phyloP scores from a whole-genome alignment of 1,284 basidiomycete species.

The Inonotus hispidus region DNA sequence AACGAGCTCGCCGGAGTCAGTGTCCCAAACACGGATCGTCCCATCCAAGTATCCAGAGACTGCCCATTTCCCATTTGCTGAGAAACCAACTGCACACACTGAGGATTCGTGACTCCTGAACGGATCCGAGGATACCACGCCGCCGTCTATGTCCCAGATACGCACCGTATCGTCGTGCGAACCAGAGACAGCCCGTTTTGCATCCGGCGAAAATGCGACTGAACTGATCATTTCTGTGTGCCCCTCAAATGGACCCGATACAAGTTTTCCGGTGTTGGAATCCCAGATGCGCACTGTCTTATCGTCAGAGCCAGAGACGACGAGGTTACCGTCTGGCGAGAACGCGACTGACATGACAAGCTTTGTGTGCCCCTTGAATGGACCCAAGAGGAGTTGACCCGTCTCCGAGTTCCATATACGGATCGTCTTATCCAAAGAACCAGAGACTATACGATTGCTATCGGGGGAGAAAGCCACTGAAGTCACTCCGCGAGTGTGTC shows the following conservation, averaged over 20 bases:
- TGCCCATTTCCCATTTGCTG: background rate
- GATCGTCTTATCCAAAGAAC: background rate
- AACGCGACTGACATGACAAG: background rate
- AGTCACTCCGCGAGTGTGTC: background rate
- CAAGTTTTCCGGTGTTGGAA: background rate
- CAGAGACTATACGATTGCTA: background rate
- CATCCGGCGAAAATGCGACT: background rate
- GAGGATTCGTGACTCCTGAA: background rate
- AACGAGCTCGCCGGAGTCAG: background rate
- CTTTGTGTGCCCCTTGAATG: background rate
- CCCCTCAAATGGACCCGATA: background rate
- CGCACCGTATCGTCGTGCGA: background rate
- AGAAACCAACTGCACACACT: background rate
- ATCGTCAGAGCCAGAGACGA: constrained; percentile 1
- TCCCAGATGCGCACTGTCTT: background rate
- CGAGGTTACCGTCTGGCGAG: background rate
- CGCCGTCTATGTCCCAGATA: background rate
- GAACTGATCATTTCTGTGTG: background rate
- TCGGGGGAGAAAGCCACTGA: constrained; percentile 10
- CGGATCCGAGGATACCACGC: background rate
- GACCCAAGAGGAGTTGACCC: background rate
- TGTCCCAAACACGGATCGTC: background rate
- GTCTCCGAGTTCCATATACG: background rate
- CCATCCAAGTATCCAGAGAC: background rate
- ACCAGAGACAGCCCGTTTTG: background rate